Conservation (phyloP, 2,329 filamentous ascomycete species). For the Calonectria multiphialidica region DNA sequence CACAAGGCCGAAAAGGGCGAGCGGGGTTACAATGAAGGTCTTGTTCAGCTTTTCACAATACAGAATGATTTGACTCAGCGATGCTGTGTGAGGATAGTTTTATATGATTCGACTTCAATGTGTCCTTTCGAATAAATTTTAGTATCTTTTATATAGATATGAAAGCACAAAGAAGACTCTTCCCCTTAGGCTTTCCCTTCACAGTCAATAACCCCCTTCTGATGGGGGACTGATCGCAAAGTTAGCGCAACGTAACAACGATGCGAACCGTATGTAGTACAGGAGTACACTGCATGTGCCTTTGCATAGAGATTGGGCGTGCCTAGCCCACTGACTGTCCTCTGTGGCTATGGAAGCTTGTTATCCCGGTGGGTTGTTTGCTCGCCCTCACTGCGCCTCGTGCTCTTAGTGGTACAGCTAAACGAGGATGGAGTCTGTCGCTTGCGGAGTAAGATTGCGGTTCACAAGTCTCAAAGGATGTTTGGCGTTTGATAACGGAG, state of each 20-base stretch:
- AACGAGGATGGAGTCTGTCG: slow-evolving; percentile 13
- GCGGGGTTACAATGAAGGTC: background rate
- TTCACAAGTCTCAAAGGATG: slow-evolving; percentile 10
- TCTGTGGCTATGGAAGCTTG: background rate
- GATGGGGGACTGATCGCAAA: background rate
- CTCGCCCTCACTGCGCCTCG: background rate
- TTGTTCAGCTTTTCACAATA: background rate
- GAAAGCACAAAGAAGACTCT: background rate
- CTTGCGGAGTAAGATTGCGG: slow-evolving; percentile 21
- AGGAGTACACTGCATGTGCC: background rate
- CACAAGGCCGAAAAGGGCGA: background rate
- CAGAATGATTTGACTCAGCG: background rate
- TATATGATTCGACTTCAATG: background rate
- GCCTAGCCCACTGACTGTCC: background rate
- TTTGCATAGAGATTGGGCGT: background rate
- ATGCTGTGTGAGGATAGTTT: background rate
- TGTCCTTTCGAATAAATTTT: background rate
- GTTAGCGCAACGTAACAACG: background rate
- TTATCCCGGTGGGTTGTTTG: slow-evolving; percentile 13
- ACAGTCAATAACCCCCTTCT: background rate
- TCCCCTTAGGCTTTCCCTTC: background rate
- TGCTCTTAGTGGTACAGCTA: slow-evolving; percentile 16
- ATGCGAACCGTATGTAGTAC: background rate
- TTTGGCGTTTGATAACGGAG: slow-evolving; percentile 4
- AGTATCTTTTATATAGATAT: background rate